phyloP scores from a whole-genome alignment of 2,329 filamentous ascomycete genomes.

The Setomelanomma holmii region DNA sequence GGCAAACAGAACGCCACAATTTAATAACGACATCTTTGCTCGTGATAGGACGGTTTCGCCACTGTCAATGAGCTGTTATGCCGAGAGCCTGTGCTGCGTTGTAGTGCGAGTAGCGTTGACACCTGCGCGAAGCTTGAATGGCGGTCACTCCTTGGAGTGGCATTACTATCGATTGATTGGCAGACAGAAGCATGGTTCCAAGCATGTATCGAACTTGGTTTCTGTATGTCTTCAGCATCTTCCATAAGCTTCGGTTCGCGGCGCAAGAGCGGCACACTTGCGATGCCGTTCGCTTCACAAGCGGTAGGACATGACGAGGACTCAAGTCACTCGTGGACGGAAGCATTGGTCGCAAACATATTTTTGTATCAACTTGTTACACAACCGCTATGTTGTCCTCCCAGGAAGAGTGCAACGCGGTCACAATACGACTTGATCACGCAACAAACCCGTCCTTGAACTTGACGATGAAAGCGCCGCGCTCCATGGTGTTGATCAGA shows the following conservation, averaged over 20 bases:
- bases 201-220: too few species aligned
- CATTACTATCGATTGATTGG: neutral
- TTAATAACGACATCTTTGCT: constrained; percentile 6
- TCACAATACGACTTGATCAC: too few species aligned
- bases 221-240: too few species aligned
- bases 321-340: too few species aligned
- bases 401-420: too few species aligned
- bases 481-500: constrained; percentile 51
- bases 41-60: constrained; percentile 2
- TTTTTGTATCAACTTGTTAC: neutral
- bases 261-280: too few species aligned
- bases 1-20: constrained; percentile 25
- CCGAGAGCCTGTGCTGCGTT: constrained; percentile 1
- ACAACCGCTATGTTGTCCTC: neutral
- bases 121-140: neutral
- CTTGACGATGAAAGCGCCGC: constrained; percentile 49
- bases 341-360: neutral
- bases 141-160: neutral
- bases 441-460: constrained; percentile 30
- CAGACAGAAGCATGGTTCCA: too few species aligned
- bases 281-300: too few species aligned
- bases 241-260: too few species aligned
- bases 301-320: too few species aligned
- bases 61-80: neutral
- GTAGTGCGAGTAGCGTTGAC: constrained; percentile 1